Conservation (phyloP, 495 filamentous ascomycete species). For the Xylaria acuta region DNA sequence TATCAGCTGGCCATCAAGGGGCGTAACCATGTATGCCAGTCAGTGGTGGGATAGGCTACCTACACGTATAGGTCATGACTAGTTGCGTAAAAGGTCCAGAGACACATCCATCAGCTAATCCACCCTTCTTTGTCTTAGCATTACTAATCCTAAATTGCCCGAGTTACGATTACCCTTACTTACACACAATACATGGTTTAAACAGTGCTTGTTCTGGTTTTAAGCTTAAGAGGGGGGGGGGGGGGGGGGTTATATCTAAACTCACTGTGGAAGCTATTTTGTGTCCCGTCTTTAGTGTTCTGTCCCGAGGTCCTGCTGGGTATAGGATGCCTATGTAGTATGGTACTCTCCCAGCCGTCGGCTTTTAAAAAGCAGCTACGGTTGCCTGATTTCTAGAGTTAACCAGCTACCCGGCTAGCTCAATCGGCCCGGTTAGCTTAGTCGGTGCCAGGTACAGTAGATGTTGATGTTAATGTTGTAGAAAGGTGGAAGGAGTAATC, state of each 20-base stretch:
- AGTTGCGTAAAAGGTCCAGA: background rate
- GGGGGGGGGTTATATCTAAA: background rate
- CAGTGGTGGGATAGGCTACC: background rate
- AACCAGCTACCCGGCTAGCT: background rate
- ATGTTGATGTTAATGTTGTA: background rate
- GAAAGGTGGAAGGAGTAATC: background rate
- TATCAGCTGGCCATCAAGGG: background rate
- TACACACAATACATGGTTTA: background rate
- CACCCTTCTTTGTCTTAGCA: background rate
- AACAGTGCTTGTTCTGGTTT: background rate
- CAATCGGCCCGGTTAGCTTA: background rate
- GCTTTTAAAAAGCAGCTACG: background rate
- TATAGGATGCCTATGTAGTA: background rate
- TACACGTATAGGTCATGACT: background rate
- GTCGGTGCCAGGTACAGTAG: too few relatives aligned
- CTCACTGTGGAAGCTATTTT: background rate
- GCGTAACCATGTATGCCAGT: background rate
- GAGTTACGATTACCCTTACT: too few relatives aligned
- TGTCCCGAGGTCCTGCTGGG: too few relatives aligned
- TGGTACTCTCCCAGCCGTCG: background rate
- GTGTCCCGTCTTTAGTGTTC: too few relatives aligned
- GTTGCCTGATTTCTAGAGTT: background rate
- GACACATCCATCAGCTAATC: background rate
- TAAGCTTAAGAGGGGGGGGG: too few relatives aligned
- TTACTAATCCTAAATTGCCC: too few relatives aligned